phyloP scores from a whole-genome alignment of 2,329 filamentous ascomycete genomes.

The Calonectria pseudoreteaudii region DNA sequence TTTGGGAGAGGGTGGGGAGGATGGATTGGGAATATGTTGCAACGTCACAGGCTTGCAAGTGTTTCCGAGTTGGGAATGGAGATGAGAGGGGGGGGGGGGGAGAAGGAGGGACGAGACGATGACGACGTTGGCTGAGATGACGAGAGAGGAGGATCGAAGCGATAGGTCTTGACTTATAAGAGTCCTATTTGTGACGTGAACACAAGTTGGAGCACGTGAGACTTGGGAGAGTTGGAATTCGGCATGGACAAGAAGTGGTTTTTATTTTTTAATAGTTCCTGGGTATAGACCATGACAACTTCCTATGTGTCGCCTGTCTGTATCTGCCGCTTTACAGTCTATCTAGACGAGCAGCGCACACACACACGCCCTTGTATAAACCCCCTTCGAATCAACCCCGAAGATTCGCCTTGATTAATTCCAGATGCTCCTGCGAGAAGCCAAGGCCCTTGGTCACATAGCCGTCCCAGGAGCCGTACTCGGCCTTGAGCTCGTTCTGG shows the following conservation, averaged over 20 bases:
- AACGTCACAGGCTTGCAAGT: not conserved
- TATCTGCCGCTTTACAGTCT: not conserved
- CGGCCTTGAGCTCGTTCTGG: constrained; percentile 53
- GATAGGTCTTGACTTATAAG: not conserved
- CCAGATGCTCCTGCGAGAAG: constrained; percentile 59
- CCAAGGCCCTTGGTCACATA: constrained; percentile 60
- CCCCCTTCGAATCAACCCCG: constrained; percentile 10
- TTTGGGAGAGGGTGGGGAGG: not conserved
- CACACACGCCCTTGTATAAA: not conserved
- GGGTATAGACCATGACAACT: not conserved
- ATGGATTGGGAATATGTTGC: not conserved
- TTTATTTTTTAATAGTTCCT: not conserved
- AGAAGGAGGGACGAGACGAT: not conserved
- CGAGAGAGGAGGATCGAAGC: not conserved
- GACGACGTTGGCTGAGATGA: not conserved
- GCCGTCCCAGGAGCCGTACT: constrained; percentile 62
- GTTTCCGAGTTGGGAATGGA: not conserved
- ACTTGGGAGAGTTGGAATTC: not conserved
- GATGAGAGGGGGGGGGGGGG: not conserved
- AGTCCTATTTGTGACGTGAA: not conserved
- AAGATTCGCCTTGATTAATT: constrained; percentile 61
- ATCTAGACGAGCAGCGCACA: not conserved
- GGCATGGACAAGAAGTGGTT: not conserved
- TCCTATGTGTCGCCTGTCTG: not conserved
- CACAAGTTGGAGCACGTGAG: not conserved